These are phyloP conservation scores for Mycena galericulata DNA, from an alignment of 768 basidiomycete species.

Conservation along the genomic window DNA sequence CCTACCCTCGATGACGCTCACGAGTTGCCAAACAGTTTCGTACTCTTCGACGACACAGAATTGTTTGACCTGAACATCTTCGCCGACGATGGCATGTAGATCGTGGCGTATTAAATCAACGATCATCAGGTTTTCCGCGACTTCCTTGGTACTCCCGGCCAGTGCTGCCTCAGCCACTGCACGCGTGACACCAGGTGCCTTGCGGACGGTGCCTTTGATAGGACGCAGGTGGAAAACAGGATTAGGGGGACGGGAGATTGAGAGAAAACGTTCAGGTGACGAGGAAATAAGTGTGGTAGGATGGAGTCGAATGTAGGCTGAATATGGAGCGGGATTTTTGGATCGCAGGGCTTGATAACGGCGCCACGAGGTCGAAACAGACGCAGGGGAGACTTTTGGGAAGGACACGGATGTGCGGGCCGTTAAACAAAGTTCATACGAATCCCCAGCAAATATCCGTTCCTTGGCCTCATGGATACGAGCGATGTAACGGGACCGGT, in stretches of 20 bases:
- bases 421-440: conserved; percentile 94
- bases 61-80: conserved; percentile 83
- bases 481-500: conserved; percentile 70
- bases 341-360: conserved; percentile 78
- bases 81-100: conserved; percentile 85
- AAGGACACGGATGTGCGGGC: conserved; percentile 72
- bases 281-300: conserved; percentile 86
- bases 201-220: conserved; percentile 92
- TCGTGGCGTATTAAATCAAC: conserved; percentile 97
- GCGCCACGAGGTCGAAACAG: conserved; percentile 71
- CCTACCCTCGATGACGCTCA: conserved; percentile 90
- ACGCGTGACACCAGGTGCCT: conserved; percentile 71
- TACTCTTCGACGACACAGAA: conserved; percentile 93
- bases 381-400: conserved; percentile 45
- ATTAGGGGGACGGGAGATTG: conserved; percentile 74
- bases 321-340: conserved; percentile 90
- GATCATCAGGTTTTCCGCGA: conserved; percentile 98
- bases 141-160: conserved; percentile 83
- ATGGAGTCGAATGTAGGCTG: conserved; percentile 82
- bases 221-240: conserved; percentile 87
- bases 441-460: conserved; percentile 84
- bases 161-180: conserved; percentile 74
- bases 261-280: conserved; percentile 93
- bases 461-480: conserved; percentile 80
- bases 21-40: conserved; percentile 94